Base-by-base conservation (phyloP, 139 green algal species). In the Volvox reticuliferus region DNA sequence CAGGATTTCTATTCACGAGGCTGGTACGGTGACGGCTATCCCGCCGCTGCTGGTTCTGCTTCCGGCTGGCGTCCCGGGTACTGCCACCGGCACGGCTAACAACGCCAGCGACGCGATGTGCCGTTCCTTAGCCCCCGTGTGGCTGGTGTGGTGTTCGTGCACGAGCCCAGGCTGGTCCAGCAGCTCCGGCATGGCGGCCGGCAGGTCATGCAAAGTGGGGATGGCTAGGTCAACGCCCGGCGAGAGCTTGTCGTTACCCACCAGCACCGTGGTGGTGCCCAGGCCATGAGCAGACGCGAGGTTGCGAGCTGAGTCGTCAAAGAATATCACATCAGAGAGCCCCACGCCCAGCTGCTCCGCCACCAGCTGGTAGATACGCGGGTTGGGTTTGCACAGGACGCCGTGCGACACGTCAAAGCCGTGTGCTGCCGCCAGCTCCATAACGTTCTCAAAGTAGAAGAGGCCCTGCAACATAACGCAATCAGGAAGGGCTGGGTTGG, bases 281-380 rank as follows among this genome's bases (percentile, higher is more conserved):
- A 95, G 76, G 13, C 88, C 77, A 50, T 96, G 94, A 19, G 95
- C 95, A 9, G 93, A 92, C 21, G 94, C 92, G 36, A 98, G 88
- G 90, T 99, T 99, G 35, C 96, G 94, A 0, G 93, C 81, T 67
- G 89, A 96, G 93, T 99, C 97, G 86, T 99, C 97, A 21, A 98
- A 93, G 81, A 97, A 99, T 3, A 97, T 87, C 6, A 93, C 95
- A 24, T 93, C 89, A 0, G 61, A 73, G 14, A 94, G 30, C 12
- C 65, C 37, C 20, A 87, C 88, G 32, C 92, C 94, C 13, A 96
- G 92, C 65, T 92, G 35, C 67, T 95, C 61, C 30, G 97, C 81
- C 17, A 96, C 94, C 26, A 97, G 86, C 55, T 96, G 75, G 61
- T 96, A 96, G 2, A 92, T 93, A 79, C 93, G 82, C 63, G 69